These are phyloP conservation scores for Dactylellina drechsleri DNA, from an alignment of 2,329 filamentous ascomycete species.

Conservation along the genomic window DNA sequence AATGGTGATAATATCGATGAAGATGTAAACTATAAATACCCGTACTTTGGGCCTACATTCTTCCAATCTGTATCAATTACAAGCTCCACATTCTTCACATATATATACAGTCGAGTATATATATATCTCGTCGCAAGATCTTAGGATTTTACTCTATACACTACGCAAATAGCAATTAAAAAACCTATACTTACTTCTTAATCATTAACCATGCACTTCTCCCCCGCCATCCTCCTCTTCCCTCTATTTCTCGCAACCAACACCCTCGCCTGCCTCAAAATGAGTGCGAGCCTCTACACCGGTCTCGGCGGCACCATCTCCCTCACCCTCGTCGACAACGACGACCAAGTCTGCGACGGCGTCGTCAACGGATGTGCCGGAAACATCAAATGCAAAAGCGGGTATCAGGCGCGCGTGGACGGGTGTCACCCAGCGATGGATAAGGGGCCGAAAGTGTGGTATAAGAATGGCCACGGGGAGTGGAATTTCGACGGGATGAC, in stretches of 20 bases:
- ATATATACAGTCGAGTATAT: no score
- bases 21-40: no score
- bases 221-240: no score
- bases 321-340: conserved; percentile 1
- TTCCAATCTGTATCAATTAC: no score
- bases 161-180: no score
- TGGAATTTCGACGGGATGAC: conserved; percentile 3
- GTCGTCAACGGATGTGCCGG: not conserved
- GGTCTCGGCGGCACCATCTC: not conserved
- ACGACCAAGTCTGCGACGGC: conserved; percentile 3
- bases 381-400: not conserved
- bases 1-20: no score
- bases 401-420: conserved; percentile 6
- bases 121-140: no score
- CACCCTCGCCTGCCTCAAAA: not conserved
- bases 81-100: no score
- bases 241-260: not conserved
- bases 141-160: no score
- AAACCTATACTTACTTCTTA: no score
- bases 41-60: no score
- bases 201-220: no score
- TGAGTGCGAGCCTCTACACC: not conserved
- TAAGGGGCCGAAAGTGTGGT: not conserved
- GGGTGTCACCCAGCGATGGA: not conserved
- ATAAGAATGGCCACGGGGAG: conserved; percentile 10